phyloP scores from a whole-genome alignment of 2,329 filamentous ascomycete species.

The Gremmenia infestans region DNA sequence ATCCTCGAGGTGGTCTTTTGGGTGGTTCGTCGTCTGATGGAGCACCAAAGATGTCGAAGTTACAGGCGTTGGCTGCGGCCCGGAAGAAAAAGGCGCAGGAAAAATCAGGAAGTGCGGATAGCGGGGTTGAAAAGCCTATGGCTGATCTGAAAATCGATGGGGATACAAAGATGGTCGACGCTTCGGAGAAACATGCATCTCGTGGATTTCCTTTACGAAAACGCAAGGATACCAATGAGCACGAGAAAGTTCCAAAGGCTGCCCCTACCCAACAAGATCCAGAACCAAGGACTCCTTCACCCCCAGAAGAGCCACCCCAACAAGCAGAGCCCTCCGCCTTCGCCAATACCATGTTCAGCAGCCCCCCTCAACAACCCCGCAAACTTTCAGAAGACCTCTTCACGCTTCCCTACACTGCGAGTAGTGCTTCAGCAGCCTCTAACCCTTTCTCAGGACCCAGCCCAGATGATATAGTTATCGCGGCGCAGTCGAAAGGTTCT shows the following conservation, averaged over 20 bases:
- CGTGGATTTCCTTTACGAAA: conserved; percentile 29
- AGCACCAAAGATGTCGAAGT: conserved; percentile 74
- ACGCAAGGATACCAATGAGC: conserved; percentile 30
- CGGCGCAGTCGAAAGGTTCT: conserved; percentile 88
- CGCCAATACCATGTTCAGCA: conserved; percentile 40
- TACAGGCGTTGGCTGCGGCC: conserved; percentile 83
- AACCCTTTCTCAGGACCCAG: conserved; percentile 78
- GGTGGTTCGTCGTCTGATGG: conserved; percentile 63
- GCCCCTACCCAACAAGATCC: conserved; percentile 8
- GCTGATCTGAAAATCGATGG: conserved; percentile 16
- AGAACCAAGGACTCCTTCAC: conserved; percentile 1
- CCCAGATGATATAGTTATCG: conserved; percentile 83
- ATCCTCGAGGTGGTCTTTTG: conserved; percentile 62
- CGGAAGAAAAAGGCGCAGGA: conserved; percentile 77
- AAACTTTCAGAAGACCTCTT: conserved; percentile 24
- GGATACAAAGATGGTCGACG: background rate
- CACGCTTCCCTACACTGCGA: conserved; percentile 36
- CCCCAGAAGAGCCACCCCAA: conserved; percentile 15
- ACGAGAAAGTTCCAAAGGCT: conserved; percentile 24
- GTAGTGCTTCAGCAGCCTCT: conserved; percentile 37
- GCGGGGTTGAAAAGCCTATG: conserved; percentile 26
- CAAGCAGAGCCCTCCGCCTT: conserved; percentile 35
- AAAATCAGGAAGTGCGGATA: conserved; percentile 35
- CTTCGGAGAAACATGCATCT: conserved; percentile 6
- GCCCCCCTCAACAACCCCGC: conserved; percentile 9